Percentiles rank a stretch among this genome's conserved stretches.
These are phyloP conservation scores for Elsinoe arachidis DNA, from an alignment of 2,329 filamentous ascomycete species.

Conservation along the genomic window DNA sequence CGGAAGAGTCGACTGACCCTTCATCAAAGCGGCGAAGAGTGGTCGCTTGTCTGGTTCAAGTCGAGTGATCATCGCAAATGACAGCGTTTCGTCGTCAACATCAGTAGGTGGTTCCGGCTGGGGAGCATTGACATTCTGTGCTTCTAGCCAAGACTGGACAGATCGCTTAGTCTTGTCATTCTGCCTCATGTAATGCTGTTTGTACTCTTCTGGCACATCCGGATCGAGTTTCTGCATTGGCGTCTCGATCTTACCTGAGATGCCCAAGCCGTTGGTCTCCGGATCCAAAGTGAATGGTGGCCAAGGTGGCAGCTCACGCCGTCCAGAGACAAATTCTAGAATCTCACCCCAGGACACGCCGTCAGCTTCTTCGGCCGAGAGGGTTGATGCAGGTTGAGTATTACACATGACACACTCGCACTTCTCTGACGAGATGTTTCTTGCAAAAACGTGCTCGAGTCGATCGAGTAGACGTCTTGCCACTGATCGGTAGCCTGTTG, in stretches of 20 bases:
- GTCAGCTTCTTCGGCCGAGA: constrained; percentile 47
- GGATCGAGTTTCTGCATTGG: constrained; percentile 77
- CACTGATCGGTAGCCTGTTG: constrained; percentile 91
- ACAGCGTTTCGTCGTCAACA: constrained; percentile 86
- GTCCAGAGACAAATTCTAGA: constrained; percentile 81
- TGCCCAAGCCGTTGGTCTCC: constrained; percentile 47
- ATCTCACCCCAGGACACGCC: constrained; percentile 94
- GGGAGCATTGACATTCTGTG: constrained; percentile 46
- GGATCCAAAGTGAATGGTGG: constrained; percentile 69
- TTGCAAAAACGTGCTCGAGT: constrained; percentile 85
- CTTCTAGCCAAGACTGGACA: constrained; percentile 82
- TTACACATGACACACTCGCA: constrained; percentile 82
- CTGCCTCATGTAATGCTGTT: constrained; percentile 84
- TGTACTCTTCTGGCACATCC: constrained; percentile 87
- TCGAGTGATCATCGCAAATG: constrained; percentile 87
- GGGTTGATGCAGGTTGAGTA: constrained; percentile 29
- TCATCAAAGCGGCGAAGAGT: constrained; percentile 72
- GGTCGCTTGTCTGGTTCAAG: constrained; percentile 67
- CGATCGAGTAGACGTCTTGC: constrained; percentile 81
- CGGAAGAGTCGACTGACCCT: constrained; percentile 46
- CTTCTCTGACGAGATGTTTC: constrained; percentile 79
- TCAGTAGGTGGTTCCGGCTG: constrained; percentile 74
- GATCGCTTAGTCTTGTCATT: constrained; percentile 86
- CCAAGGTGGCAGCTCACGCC: constrained; percentile 78
- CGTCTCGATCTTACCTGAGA: constrained; percentile 38